Percentiles rank a stretch among this genome's conserved stretches.
phyloP scores from a whole-genome alignment of 352 stramenopile genomes.

The Blastocystis sp. region DNA sequence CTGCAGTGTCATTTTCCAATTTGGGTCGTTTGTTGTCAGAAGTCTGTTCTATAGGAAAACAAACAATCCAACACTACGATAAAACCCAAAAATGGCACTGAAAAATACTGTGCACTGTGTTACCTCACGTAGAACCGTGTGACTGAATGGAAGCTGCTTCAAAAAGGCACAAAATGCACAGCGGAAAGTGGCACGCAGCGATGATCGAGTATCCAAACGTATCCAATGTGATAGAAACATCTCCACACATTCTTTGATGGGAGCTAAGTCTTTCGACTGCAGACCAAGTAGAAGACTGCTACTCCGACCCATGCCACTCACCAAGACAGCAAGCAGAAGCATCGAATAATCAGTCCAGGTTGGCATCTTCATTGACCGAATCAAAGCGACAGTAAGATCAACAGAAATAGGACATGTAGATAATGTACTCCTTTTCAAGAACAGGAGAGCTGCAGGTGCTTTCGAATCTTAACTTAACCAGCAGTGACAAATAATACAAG shows the following conservation, averaged over 20 bases:
- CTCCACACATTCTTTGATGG: background rate
- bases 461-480: background rate
- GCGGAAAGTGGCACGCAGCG: background rate
- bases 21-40: background rate
- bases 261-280: background rate
- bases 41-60: background rate
- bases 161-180: background rate
- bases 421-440: background rate
- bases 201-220: background rate
- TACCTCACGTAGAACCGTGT: background rate
- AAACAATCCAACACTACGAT: background rate
- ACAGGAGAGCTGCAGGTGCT: background rate
- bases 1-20: background rate
- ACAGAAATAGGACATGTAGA: background rate
- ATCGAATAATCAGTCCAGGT: background rate
- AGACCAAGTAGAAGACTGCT: background rate
- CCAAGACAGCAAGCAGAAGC: background rate
- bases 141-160: background rate
- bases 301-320: background rate
- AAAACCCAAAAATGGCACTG: background rate
- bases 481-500: background rate
- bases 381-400: background rate
- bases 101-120: conserved; percentile 44
- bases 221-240: background rate
- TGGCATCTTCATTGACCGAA: background rate